Evolutionary conservation across 805 yeast genomes (phyloP), one percentile per base, ranked within the genome.

Genomic region (Yamadazyma paraphyllophila): DNA sequence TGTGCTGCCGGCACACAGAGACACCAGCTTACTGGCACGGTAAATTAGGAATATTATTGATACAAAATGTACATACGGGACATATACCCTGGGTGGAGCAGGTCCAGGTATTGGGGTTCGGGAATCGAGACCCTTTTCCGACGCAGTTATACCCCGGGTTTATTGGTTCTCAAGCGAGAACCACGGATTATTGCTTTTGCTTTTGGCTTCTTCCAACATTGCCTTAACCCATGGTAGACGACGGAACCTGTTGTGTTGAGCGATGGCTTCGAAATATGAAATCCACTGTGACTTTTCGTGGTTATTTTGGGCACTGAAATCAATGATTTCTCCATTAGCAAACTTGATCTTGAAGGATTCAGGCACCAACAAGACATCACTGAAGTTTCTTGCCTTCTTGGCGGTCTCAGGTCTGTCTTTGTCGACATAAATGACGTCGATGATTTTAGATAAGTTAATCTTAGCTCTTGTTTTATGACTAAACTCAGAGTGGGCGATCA

Each of bases 271-370:
- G 46, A 91, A 63, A 1, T 74, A 62, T 3, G 63, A 55, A 43
- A 85, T 76, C 98, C 97, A 92, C 44, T 69, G 67, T 27, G 65
- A 59, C 65, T 82, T 85, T 39, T 81, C 85, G 13, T 62, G 70
- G 38, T 69, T 73, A 36, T 82, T 79, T 44, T 88, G 94, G 13
- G 96, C 92, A n/a, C 87, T 88, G 62, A 92, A 88, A 52, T 82
- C 87, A 42, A 91, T 85, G 3, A 79, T 70, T 63, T 91, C 97
- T 4, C 88, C 91, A 59, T 91, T 86, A 35, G 80, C 76, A 63
- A 91, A 91, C 50, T 72, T 68, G 40, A 91, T 65, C 57, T 83
- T 83, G 73, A 91, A 88, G 10, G 90, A 82, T 50, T 87, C 85
- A 49, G 82, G 84, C 59, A 84, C 69, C 41, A 83, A 63, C 32